Evolutionary conservation across 495 filamentous ascomycete genomes (phyloP).

Genomic region (Aspergillus diversus): DNA sequence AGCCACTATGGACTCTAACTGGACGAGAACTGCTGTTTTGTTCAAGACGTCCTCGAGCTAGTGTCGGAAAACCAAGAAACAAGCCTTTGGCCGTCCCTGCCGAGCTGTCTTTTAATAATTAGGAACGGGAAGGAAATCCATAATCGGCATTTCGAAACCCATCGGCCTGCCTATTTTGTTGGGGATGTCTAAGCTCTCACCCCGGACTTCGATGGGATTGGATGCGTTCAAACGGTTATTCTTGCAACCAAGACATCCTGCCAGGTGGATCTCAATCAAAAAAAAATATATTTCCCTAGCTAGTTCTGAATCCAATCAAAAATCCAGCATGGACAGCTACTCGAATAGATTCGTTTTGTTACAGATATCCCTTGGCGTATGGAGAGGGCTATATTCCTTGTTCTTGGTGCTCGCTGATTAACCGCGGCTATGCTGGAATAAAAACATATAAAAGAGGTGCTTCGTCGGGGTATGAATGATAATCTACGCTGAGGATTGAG

Average conservation of each 20-base stretch:
- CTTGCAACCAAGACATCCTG: neutral
- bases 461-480: neutral
- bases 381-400: too few relatives aligned
- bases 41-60: neutral
- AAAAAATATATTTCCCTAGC: neutral
- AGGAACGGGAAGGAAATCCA: neutral
- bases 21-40: neutral
- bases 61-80: neutral
- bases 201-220: neutral
- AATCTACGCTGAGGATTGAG: neutral
- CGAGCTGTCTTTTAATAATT: neutral
- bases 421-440: too few relatives aligned
- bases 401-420: too few relatives aligned
- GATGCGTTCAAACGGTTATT: neutral
- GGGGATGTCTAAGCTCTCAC: neutral
- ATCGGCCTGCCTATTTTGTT: neutral
- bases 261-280: neutral
- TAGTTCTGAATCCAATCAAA: too few relatives aligned
- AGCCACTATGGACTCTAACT: neutral
- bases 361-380: too few relatives aligned
- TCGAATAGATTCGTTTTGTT: too few relatives aligned
- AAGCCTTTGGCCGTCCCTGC: neutral
- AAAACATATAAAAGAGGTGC: neutral
- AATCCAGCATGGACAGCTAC: too few relatives aligned
- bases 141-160: neutral